phyloP scores from a whole-genome alignment of 495 filamentous ascomycete genomes.

The Neurospora intermedia region DNA sequence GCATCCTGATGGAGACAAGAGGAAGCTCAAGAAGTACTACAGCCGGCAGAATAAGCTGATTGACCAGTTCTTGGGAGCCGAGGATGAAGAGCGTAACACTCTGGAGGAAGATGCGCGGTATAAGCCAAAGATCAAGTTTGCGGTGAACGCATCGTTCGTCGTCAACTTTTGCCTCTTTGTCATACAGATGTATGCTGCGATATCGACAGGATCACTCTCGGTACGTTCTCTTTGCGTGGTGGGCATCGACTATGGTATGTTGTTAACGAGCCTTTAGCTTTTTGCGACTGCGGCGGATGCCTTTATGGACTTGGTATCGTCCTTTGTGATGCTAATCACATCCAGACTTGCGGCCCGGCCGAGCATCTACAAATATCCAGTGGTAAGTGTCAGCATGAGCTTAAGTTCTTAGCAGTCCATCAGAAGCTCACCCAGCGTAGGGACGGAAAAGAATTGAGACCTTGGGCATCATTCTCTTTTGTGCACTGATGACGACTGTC shows the following conservation, averaged over 20 bases:
- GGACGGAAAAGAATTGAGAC: conserved; percentile 46
- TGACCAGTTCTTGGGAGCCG: conserved; percentile 42
- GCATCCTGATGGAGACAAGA: conserved; percentile 34
- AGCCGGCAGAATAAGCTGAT: conserved; percentile 44
- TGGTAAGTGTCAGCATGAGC: conserved; percentile 21
- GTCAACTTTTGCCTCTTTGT: conserved; percentile 46
- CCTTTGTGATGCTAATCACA: conserved; percentile 44
- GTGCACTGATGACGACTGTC: conserved; percentile 47
- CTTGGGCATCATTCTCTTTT: conserved; percentile 49
- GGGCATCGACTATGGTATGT: background rate
- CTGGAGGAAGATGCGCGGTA: conserved; percentile 38
- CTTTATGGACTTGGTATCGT: conserved; percentile 51
- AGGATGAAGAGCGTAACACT: conserved; percentile 39
- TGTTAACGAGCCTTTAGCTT: conserved; percentile 22
- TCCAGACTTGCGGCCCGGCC: conserved; percentile 40
- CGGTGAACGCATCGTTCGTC: conserved; percentile 41
- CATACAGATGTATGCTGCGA: conserved; percentile 48
- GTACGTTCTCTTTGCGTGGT: conserved; percentile 16
- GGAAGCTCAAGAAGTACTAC: conserved; percentile 42
- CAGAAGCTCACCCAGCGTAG: conserved; percentile 17
- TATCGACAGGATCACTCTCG: conserved; percentile 44
- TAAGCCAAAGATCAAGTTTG: conserved; percentile 45
- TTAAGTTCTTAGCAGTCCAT: background rate
- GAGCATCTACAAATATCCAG: conserved; percentile 47
- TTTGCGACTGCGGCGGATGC: conserved; percentile 50